Percentiles rank a stretch among this genome's conserved stretches.
Evolutionary conservation across 176 grass and related monocot genomes (phyloP).

Genomic region (Zoysia pacifica): DNA sequence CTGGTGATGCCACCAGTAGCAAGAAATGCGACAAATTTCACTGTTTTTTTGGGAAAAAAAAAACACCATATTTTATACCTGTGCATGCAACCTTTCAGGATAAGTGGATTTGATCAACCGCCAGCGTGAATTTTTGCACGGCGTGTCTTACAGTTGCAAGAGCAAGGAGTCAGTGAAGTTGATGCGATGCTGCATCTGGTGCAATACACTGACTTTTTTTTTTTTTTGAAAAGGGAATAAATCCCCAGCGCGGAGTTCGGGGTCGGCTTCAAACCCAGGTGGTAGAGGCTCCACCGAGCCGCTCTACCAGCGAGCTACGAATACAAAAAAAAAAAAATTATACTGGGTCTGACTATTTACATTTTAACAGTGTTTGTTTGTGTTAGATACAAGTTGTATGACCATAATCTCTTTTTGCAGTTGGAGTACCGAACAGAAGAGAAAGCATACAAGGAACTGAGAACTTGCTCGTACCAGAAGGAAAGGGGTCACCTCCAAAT

Average conservation of each 20-base stretch:
- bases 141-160: slow-evolving; percentile 74
- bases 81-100: slow-evolving; percentile 41
- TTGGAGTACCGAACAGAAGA: slow-evolving; percentile 73
- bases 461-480: slow-evolving; percentile 49
- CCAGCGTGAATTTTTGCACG: slow-evolving; percentile 87
- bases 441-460: slow-evolving; percentile 78
- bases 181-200: slow-evolving; percentile 84
- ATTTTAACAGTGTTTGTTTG: not conserved
- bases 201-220: slow-evolving; percentile 43
- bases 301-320: too few relatives aligned
- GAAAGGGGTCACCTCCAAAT: slow-evolving; percentile 70
- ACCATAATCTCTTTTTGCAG: slow-evolving; percentile 47
- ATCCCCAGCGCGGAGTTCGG: too few relatives aligned
- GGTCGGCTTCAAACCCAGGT: too few relatives aligned
- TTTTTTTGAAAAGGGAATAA: not conserved
- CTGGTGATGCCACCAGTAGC: too few relatives aligned
- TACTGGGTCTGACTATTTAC: not conserved
- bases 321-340: not conserved
- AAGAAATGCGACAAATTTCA: too few relatives aligned
- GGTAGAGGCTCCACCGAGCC: too few relatives aligned
- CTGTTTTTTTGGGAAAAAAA: too few relatives aligned
- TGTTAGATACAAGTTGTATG: not conserved
- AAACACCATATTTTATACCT: too few relatives aligned
- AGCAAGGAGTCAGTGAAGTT: slow-evolving; percentile 66
- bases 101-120: slow-evolving; percentile 78